Percentiles rank a stretch among this genome's conserved stretches.
Conservation (phyloP, 352 stramenopile genomes). For the Globisporangium splendens region DNA sequence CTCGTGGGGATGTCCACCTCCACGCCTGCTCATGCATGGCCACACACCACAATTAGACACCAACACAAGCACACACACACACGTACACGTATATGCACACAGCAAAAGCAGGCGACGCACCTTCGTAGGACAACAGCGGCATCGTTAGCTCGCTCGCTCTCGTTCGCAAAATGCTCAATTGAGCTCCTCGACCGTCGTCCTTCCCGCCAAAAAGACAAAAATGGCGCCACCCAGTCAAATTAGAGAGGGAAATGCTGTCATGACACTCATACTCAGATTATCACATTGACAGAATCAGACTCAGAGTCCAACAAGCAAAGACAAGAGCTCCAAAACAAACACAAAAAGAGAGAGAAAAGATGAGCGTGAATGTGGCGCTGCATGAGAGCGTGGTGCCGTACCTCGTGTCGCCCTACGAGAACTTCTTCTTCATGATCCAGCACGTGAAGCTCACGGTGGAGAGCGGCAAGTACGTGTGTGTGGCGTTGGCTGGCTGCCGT, state of each 20-base stretch:
- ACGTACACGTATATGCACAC: not conserved
- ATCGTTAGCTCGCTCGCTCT: slow-evolving; percentile 20
- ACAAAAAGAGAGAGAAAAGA: slow-evolving; percentile 11
- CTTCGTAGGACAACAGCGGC: slow-evolving; percentile 75
- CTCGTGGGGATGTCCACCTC: slow-evolving; percentile 64
- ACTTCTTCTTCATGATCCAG: slow-evolving; percentile 74
- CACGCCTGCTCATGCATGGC: slow-evolving; percentile 31
- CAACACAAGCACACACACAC: not conserved
- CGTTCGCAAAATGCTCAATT: not conserved
- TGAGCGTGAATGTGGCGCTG: slow-evolving; percentile 79
- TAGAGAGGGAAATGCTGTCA: not conserved
- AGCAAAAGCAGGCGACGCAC: slow-evolving; percentile 17
- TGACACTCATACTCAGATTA: not conserved
- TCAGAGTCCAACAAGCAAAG: not conserved
- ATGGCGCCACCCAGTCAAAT: not conserved
- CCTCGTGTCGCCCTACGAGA: slow-evolving; percentile 76
- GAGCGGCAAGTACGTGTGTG: slow-evolving; percentile 66
- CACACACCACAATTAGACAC: not conserved
- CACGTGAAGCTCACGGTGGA: slow-evolving; percentile 71
- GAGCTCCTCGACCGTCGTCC: not conserved
- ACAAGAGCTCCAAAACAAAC: not conserved
- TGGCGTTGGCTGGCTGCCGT: not conserved
- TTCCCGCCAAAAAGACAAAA: slow-evolving; percentile 10
- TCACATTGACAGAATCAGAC: not conserved
- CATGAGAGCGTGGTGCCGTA: slow-evolving; percentile 58